Base-by-base conservation (phyloP, 495 filamentous ascomycete genomes). In the Annulohypoxylon moriforme region DNA sequence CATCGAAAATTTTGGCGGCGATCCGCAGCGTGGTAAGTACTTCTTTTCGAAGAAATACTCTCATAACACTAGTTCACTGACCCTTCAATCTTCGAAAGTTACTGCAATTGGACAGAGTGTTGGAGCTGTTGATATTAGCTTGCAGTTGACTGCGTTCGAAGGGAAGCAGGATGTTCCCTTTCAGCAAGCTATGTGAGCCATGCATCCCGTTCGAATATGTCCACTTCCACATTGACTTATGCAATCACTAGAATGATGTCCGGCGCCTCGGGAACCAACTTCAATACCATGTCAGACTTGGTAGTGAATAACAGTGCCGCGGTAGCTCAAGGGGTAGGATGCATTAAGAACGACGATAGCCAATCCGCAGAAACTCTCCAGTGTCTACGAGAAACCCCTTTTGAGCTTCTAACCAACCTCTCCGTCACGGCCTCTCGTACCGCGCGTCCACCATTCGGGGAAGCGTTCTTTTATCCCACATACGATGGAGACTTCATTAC, bases 381-480 rank as follows among this genome's bases (percentile, higher is more conserved):
- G 9, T 65, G 62, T 36, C 33, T 65, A 25, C 62, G 50, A 3
- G 50, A 47, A 24, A 14, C 18, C 11, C 50, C 62, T n/a, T 27
- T 57, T 7, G 62, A 65, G 5, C 2, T 57, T 3, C 18, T 56
- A 16, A 57, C 62, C 1, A 57, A 65, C 18, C 36, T 65, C 25
- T 65, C 62, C 14, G 62, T 57, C 16, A 33, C 50, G 24, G 52
- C 62, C 3, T 65, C 62, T 25, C 62, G 62, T 22, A 24, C 50
- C 16, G 62, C 62, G 6, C 62, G 52, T 33, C 62, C 62, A n/a
- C 62, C 62, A 14, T 65, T 65, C 40, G 62, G 52, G 24, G 49
- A 65, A 24, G 52, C 25, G 3, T 65, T 57, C 10, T 65, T 65
- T 50, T 65, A 57, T 57, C 62, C 62, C n/a, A 65, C 62, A 9